Percentiles rank a stretch among this genome's conserved stretches.
Evolutionary conservation across 1,284 basidiomycete species (phyloP).

Genomic region (Cystobasidiaceae sp.): DNA sequence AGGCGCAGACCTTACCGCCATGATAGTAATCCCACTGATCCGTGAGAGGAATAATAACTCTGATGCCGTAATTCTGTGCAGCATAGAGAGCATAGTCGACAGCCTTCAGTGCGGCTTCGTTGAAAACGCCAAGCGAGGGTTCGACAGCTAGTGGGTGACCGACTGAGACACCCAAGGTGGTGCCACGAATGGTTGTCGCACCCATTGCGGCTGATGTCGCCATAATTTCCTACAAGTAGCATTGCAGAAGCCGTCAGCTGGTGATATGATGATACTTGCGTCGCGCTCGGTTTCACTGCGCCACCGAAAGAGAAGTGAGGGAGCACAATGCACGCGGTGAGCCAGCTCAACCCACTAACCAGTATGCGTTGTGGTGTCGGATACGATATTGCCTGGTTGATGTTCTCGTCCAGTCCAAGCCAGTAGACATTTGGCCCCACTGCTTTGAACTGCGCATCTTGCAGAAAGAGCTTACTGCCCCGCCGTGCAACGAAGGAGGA

Average conservation of each 20-base stretch:
- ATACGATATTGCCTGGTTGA: constrained; percentile 43
- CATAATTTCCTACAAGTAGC: constrained; percentile 39
- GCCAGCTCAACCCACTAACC: not conserved
- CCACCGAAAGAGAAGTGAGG: no score
- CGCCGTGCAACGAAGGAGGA: constrained; percentile 36
- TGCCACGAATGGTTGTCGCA: constrained; percentile 45
- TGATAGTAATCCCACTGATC: constrained; percentile 46
- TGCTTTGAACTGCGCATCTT: constrained; percentile 35
- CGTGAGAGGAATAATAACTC: constrained; percentile 47
- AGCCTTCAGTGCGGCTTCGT: constrained; percentile 43
- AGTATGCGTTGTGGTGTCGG: constrained; percentile 44
- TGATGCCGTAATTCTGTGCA: constrained; percentile 43
- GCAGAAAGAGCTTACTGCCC: constrained; percentile 35
- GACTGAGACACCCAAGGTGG: constrained; percentile 47
- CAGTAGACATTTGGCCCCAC: constrained; percentile 44
- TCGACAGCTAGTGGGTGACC: constrained; percentile 46
- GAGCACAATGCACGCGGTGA: no score
- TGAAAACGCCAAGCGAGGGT: constrained; percentile 44
- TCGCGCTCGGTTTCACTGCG: no score
- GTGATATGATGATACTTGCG: constrained; percentile 34
- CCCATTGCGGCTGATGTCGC: constrained; percentile 46
- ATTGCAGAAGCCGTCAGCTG: not conserved
- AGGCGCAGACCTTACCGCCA: constrained; percentile 18
- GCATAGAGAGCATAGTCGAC: constrained; percentile 48
- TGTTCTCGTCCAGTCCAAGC: constrained; percentile 43